These are phyloP conservation scores for Russula emetica DNA, from an alignment of 768 basidiomycete species.

Conservation along the genomic window DNA sequence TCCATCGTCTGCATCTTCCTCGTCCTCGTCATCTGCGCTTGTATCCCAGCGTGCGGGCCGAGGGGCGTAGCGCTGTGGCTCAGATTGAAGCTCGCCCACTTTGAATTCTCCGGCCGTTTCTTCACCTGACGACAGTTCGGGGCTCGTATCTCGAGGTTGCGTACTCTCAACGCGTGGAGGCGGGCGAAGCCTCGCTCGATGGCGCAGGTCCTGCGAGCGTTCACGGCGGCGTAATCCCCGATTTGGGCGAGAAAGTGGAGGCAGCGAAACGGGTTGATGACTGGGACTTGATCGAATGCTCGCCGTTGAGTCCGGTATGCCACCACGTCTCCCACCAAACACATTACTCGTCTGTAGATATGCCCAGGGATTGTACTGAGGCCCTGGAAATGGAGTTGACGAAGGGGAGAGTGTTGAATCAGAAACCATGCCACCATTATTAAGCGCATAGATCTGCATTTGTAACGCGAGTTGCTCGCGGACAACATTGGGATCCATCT, in stretches of 20 bases:
- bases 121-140: constrained; percentile 71
- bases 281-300: constrained; percentile 71
- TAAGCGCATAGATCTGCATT: constrained; percentile 73
- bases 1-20: constrained; percentile 33
- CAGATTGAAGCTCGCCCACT: constrained; percentile 29
- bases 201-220: constrained; percentile 37
- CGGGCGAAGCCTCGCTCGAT: constrained; percentile 44
- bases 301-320: constrained; percentile 42
- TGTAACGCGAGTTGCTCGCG: constrained; percentile 70
- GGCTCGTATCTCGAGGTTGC: constrained; percentile 76
- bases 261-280: constrained; percentile 58
- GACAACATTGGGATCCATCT: constrained; percentile 47
- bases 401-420: constrained; percentile 78
- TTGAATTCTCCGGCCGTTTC: constrained; percentile 70
- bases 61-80: constrained; percentile 26
- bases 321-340: constrained; percentile 23
- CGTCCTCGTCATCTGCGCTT: constrained; percentile 41
- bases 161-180: constrained; percentile 81
- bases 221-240: constrained; percentile 46
- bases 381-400: constrained; percentile 64
- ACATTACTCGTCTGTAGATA: constrained; percentile 44
- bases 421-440: constrained; percentile 56
- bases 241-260: constrained; percentile 46
- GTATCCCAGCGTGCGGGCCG: constrained; percentile 34
- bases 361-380: constrained; percentile 69